Percentiles rank a stretch among this genome's conserved stretches.
phyloP scores from a whole-genome alignment of 129 eudicot genomes.

The Artemisia argyi region DNA sequence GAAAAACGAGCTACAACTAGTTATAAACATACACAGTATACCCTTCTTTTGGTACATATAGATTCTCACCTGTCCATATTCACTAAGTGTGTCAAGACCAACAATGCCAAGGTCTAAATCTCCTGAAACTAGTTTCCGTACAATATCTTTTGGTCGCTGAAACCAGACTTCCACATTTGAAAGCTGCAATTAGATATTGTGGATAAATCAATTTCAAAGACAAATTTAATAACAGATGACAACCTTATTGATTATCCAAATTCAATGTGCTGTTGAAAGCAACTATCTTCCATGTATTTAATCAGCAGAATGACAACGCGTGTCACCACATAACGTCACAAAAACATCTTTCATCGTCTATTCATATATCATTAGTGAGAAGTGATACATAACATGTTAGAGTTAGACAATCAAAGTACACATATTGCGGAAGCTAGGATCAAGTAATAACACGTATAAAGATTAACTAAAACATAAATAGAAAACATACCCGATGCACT shows the following conservation, averaged over 20 bases:
- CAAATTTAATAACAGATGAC: not conserved
- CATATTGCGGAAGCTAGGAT: too few species aligned
- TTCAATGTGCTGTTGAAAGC: constrained; percentile 14
- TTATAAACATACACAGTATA: not conserved
- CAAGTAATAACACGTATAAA: too few species aligned
- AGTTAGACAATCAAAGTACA: too few species aligned
- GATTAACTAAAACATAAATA: too few species aligned
- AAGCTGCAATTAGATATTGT: constrained; percentile 50
- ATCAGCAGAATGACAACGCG: not conserved
- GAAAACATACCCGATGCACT: too few species aligned
- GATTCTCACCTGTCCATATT: constrained; percentile 75
- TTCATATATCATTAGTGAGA: not conserved
- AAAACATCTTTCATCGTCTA: not conserved
- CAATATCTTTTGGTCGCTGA: constrained; percentile 87
- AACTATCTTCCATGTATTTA: constrained; percentile 1
- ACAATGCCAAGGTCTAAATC: constrained; percentile 96
- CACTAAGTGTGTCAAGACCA: constrained; percentile 83
- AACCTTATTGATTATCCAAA: not conserved
- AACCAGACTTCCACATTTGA: constrained; percentile 91
- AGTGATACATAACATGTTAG: not conserved
- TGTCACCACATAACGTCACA: constrained; percentile 3
- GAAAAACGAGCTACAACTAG: constrained; percentile 1
- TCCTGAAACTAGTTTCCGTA: constrained; percentile 85
- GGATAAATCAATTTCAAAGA: constrained; percentile 12
- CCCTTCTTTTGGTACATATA: not conserved